Conservation (phyloP, 306 rosid genomes). For the Lablab purpureus region DNA sequence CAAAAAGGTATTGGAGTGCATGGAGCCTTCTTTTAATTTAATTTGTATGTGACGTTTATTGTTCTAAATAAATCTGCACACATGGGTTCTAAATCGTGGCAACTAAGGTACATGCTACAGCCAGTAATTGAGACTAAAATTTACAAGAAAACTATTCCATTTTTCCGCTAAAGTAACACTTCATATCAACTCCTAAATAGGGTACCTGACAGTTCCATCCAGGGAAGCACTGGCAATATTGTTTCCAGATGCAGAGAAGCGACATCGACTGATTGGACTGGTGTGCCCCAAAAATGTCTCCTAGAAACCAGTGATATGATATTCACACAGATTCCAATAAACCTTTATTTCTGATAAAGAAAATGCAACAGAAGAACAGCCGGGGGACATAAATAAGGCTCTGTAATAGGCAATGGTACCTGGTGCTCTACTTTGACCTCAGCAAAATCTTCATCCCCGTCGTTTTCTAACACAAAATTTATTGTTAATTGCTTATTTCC, state of each 20-base stretch:
- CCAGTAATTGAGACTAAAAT: constrained; percentile 25
- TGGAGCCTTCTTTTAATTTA: constrained; percentile 4
- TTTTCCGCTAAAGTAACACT: constrained; percentile 21
- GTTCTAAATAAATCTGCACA: neutral
- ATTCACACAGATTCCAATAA: constrained; percentile 47
- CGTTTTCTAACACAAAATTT: constrained; percentile 64
- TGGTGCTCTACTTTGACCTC: constrained; percentile 92
- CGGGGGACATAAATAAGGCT: neutral
- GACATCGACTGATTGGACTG: constrained; percentile 88
- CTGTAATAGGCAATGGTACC: constrained; percentile 54
- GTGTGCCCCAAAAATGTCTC: constrained; percentile 99
- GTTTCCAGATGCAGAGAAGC: constrained; percentile 93
- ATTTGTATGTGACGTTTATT: neutral
- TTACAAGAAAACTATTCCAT: neutral
- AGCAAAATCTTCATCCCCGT: constrained; percentile 79
- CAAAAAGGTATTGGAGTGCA: constrained; percentile 6
- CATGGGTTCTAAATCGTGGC: constrained; percentile 12
- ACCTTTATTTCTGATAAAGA: constrained; percentile 25
- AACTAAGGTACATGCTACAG: constrained; percentile 37
- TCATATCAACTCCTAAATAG: constrained; percentile 22
- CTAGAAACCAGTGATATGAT: constrained; percentile 57
- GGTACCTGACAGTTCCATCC: constrained; percentile 95
- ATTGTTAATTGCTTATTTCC: constrained; percentile 21
- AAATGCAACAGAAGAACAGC: neutral
- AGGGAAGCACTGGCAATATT: constrained; percentile 96